Percentiles rank a stretch among this genome's conserved stretches.
These are phyloP conservation scores for Lentinula guzmanii DNA, from an alignment of 768 basidiomycete species.

Conservation along the genomic window DNA sequence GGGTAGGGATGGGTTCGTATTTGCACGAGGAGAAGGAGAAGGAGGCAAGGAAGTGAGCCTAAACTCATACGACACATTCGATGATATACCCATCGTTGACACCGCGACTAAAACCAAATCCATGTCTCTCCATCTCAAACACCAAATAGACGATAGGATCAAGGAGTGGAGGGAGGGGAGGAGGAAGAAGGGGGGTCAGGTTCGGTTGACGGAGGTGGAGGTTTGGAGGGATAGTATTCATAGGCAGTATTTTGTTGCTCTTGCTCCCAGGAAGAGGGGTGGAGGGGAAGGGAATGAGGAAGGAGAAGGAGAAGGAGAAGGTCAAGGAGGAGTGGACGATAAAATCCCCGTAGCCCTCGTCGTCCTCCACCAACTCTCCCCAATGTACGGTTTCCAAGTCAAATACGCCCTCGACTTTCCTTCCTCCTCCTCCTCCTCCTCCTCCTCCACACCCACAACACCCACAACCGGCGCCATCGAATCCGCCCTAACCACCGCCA, in stretches of 20 bases:
- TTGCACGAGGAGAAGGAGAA: neutral
- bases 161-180: neutral
- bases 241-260: slow-evolving; percentile 1
- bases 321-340: neutral
- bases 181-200: neutral
- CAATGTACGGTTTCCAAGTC: neutral
- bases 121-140: neutral
- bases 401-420: slow-evolving; percentile 6
- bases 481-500: neutral
- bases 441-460: neutral
- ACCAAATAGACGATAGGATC: neutral
- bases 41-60: neutral
- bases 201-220: slow-evolving; percentile 1
- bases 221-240: neutral
- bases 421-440: neutral
- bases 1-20: neutral
- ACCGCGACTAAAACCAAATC: neutral
- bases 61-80: neutral
- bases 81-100: neutral
- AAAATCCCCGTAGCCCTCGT: neutral
- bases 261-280: neutral
- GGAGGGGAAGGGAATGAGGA: neutral
- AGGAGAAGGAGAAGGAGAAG: neutral
- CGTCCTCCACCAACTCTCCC: slow-evolving; percentile 5
- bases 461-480: neutral